Evolutionary conservation across 352 stramenopile genomes (phyloP), one percentile per base, ranked within the genome.

Genomic region (Globisporangium alternatum): DNA sequence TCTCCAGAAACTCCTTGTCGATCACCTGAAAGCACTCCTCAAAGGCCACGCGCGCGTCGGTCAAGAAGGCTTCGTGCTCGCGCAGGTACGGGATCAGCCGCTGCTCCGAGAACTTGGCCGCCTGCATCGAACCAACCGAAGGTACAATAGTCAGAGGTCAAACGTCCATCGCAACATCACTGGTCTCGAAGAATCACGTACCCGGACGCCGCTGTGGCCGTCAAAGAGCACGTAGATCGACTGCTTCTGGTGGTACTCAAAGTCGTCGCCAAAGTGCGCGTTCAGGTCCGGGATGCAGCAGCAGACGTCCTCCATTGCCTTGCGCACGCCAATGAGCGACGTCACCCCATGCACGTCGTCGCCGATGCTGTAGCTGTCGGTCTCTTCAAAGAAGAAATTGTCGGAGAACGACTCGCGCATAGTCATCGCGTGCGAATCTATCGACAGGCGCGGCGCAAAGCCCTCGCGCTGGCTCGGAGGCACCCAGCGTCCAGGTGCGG

Each of bases 201-300:
- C 86, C 59, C 78, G 75, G 37, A 91, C 83, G 31, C 87, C 87
- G 52, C 82, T 89, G 49, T 96, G 87, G 3, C 87, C 87, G 64
- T 96, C 87, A 75, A 94, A 96, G 47, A 96, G 69, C 25, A 84
- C 83, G 61, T 93, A 96, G 51, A 93, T 72, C 22, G 85, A 79
- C 55, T 93, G 84, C 49, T 76, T 82, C 6, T 75, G 60, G 19
- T 81, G 65, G 54, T 75, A 82, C 51, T 78, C 66, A 7, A 58
- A 58, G 31, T 75, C 47, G 13, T 71, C 71, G 47, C 70, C 52
- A 19, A 88, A 66, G 13, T 82, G 72, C 31, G 77, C 60, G 22
- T 88, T 92, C 33, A 94, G 63, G 41, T 94, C 78, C 5, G 87
- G 85, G 15, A 92, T 81, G 62, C 83, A 93, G 66, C 81, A 90